Evolutionary conservation across 805 yeast species (phyloP).

Genomic region (Wickerhamomyces tratensis): DNA sequence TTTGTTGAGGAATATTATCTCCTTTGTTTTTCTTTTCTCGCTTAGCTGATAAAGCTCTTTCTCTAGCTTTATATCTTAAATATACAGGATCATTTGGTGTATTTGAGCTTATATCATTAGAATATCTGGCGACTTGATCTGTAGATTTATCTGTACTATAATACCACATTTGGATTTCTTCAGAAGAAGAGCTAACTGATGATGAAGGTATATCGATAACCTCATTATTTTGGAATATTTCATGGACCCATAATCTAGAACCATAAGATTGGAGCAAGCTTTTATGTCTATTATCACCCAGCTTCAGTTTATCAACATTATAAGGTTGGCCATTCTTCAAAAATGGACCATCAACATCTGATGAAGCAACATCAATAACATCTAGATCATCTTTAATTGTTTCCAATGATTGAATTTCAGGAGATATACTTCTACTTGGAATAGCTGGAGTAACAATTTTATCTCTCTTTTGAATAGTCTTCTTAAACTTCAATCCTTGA

Average conservation of each 20-base stretch:
- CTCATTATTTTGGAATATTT: not conserved
- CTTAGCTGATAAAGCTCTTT: not conserved
- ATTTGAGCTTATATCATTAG: constrained; percentile 5
- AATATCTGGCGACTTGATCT: constrained; percentile 16
- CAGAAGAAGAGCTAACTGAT: not conserved
- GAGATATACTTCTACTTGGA: too few species aligned
- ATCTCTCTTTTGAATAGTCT: not conserved
- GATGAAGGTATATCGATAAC: not conserved
- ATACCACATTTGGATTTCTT: constrained; percentile 10
- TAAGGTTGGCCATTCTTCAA: not conserved
- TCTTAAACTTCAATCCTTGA: constrained; percentile 1
- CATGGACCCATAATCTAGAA: constrained; percentile 1
- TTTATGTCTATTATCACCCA: constrained; percentile 2
- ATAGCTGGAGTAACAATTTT: too few species aligned
- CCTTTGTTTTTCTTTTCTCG: too few species aligned
- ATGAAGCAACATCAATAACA: too few species aligned
- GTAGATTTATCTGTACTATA: constrained; percentile 13
- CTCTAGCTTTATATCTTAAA: not conserved
- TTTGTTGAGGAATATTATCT: too few species aligned
- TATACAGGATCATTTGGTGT: constrained; percentile 17
- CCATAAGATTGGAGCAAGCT: not conserved
- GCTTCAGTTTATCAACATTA: not conserved
- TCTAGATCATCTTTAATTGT: too few species aligned
- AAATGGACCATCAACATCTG: too few species aligned
- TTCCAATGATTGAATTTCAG: too few species aligned